phyloP scores from a whole-genome alignment of 306 rosid species.

The Dryas alaskensis region DNA sequence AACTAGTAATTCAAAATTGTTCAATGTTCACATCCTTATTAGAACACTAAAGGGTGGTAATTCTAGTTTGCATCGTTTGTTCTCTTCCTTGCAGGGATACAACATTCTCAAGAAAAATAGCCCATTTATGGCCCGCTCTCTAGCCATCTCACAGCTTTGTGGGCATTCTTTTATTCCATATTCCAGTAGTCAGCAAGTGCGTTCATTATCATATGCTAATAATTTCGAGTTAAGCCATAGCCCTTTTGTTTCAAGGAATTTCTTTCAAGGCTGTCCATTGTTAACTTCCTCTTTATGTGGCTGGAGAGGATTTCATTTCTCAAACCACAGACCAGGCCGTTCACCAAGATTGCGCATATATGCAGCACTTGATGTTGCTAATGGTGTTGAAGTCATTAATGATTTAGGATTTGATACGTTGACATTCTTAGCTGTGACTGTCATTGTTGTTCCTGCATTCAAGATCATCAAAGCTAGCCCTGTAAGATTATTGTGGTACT shows the following conservation, averaged over 20 bases:
- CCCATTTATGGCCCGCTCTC: constrained; percentile 31
- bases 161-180: constrained; percentile 36
- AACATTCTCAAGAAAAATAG: constrained; percentile 36
- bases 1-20: neutral
- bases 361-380: constrained; percentile 70
- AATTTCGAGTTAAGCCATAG: constrained; percentile 32
- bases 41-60: neutral
- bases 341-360: constrained; percentile 39
- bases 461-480: constrained; percentile 73
- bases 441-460: constrained; percentile 80
- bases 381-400: constrained; percentile 72
- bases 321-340: constrained; percentile 31
- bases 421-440: constrained; percentile 80
- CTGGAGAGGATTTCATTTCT: constrained; percentile 36
- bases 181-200: constrained; percentile 39
- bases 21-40: neutral
- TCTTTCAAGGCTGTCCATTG: constrained; percentile 28
- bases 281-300: constrained; percentile 22
- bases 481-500: constrained; percentile 33
- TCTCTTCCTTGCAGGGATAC: constrained; percentile 43
- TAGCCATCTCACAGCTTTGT: constrained; percentile 31
- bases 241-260: constrained; percentile 37
- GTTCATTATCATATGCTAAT: constrained; percentile 24
- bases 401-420: constrained; percentile 92
- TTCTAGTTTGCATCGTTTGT: constrained; percentile 11